A percentile compares a stretch with the other conserved stretches of the same genome.
These are phyloP conservation scores for Nephelium lappaceum DNA, from an alignment of 345 rosid species.

Conservation along the genomic window DNA sequence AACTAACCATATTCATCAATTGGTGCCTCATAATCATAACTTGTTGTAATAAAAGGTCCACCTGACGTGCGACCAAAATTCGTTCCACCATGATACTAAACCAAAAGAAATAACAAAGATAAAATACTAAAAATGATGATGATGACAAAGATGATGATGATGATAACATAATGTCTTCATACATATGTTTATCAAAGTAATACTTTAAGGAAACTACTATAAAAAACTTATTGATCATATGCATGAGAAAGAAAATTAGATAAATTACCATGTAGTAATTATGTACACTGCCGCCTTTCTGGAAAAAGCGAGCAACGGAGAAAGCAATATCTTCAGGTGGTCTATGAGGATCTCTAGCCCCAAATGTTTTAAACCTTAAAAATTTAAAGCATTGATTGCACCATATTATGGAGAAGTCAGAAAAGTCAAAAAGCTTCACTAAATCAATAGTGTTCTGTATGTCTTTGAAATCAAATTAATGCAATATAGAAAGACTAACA, in stretches of 20 bases:
- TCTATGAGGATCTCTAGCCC: constrained; percentile 87
- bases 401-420: constrained; percentile 11
- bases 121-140: not conserved
- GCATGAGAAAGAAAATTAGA: constrained; percentile 12
- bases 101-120: constrained; percentile 12
- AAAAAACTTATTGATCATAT: not conserved
- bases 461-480: not conserved
- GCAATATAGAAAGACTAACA: not conserved
- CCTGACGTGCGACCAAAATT: constrained; percentile 96
- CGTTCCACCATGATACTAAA: constrained; percentile 96
- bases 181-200: constrained; percentile 1
- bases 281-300: constrained; percentile 86
- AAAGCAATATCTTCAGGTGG: constrained; percentile 89
- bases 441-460: not conserved
- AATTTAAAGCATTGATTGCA: not conserved
- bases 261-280: constrained; percentile 87
- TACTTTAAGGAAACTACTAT: not conserved
- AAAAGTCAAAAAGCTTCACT: constrained; percentile 9
- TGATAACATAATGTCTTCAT: not conserved
- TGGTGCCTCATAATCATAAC: constrained; percentile 98
- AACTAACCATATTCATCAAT: constrained; percentile 93
- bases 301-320: constrained; percentile 88
- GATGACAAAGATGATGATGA: not conserved
- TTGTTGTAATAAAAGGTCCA: constrained; percentile 93
- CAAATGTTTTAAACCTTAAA: constrained; percentile 89